A percentile compares a stretch with the other conserved stretches of the same genome.
Evolutionary conservation across 805 yeast species (phyloP).

Genomic region (Kodamaea nitidulidarum): DNA sequence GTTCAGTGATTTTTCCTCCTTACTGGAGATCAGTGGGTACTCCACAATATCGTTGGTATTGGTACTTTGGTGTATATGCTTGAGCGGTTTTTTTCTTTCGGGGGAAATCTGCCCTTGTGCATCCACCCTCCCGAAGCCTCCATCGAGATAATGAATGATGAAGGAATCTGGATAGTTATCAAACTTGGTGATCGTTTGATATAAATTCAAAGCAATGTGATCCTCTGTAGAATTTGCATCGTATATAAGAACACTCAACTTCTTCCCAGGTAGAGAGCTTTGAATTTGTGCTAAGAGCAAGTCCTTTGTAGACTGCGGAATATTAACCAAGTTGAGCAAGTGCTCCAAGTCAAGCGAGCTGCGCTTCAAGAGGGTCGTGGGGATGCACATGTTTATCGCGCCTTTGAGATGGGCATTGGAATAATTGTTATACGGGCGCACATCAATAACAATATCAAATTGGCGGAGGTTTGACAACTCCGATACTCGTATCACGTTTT

Average conservation of each 20-base stretch:
- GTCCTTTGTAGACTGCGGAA: slow-evolving; percentile 19
- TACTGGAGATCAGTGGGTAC: neutral
- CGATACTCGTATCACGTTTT: slow-evolving; percentile 8
- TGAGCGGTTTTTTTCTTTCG: neutral
- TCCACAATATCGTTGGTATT: neutral
- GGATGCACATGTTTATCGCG: slow-evolving; percentile 40
- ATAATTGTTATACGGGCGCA: slow-evolving; percentile 37
- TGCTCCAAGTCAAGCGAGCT: slow-evolving; percentile 29
- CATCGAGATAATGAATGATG: slow-evolving; percentile 21
- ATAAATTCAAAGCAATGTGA: slow-evolving; percentile 24
- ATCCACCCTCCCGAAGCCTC: slow-evolving; percentile 21
- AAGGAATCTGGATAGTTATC: slow-evolving; percentile 16
- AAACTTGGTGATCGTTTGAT: slow-evolving; percentile 34
- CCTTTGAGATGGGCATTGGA: slow-evolving; percentile 24
- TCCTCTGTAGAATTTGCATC: slow-evolving; percentile 25
- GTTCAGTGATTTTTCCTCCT: neutral
- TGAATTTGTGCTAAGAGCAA: slow-evolving; percentile 15
- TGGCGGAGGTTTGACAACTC: slow-evolving; percentile 8
- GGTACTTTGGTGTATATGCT: neutral
- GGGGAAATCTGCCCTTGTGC: slow-evolving; percentile 1
- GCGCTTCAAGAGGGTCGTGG: slow-evolving; percentile 42
- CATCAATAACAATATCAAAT: slow-evolving; percentile 29
- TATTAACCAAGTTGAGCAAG: slow-evolving; percentile 29
- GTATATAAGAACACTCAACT: slow-evolving; percentile 27
- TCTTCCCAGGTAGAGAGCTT: slow-evolving; percentile 3